Evolutionary conservation across 345 rosid species (phyloP), one percentile per base, ranked within the genome.

Genomic region (Schrenkiella parvula): DNA sequence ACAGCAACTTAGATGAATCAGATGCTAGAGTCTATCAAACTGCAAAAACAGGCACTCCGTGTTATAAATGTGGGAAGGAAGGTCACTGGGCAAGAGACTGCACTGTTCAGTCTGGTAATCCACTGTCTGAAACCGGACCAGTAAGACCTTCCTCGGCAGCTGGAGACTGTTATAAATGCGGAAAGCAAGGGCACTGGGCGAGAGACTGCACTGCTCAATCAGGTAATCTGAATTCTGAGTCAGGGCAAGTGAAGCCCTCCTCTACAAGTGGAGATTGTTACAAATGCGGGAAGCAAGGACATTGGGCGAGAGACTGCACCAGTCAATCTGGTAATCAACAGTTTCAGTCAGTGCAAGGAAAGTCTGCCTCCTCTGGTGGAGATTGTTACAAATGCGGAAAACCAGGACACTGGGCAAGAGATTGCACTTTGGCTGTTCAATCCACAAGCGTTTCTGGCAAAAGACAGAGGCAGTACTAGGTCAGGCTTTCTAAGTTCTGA

Each of bases 341-440:
- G 63, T 8, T 72, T 21, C 70, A 64, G 3, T 17, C 75, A 50
- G 81, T 76, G 34, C 72, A 72, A 25, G 69, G 68, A 38, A 66
- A 66, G 46, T 32, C 69, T 28, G 42, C 50, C 3, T 15, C 73
- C 23, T 62, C 82, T 31, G 47, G 74, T 58, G 59, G 82, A 13
- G 42, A 66, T 19, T 73, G 72, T 38, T 73, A 66, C 74, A 86
- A 86, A 58, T 86, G 86, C 6, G 82, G 84, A 21, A 80, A 82
- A 60, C 71, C 81, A 8, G 88, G 87, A n/a, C 90, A 86, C 52
- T 82, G 86, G 86, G 86, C 90, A 17, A 86, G 82, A 72, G 85
- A 86, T 55, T 84, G 90, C 79, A 64, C 82, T 72, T 41, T 42
- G 41, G 75, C 64, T 31, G 56, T 15, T 74, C 73, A 73, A 39